A percentile compares a stretch with the other conserved stretches of the same genome.
These are phyloP conservation scores for Pyricularia grisea DNA, from an alignment of 2,329 filamentous ascomycete genomes.

Conservation along the genomic window DNA sequence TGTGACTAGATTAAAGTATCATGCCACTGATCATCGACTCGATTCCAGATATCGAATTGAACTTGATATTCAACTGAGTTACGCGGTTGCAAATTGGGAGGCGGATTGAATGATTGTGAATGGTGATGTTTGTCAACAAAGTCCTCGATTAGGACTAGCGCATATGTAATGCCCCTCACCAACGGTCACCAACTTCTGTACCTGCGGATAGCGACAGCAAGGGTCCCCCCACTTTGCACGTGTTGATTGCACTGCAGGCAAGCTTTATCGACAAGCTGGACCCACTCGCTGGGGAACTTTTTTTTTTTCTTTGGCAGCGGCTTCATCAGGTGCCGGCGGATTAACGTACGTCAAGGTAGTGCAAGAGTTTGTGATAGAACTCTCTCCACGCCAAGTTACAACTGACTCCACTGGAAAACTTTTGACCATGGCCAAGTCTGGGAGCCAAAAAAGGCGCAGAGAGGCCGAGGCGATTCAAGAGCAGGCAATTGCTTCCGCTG, in stretches of 20 bases:
- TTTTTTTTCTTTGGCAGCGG: neutral
- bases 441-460: constrained; percentile 23
- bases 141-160: constrained; percentile 4
- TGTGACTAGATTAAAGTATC: neutral
- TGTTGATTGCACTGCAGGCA: neutral
- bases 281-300: neutral
- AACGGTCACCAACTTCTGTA: neutral
- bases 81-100: neutral
- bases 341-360: neutral
- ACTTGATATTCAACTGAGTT: neutral
- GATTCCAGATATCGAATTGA: neutral
- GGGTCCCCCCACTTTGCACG: constrained; percentile 1
- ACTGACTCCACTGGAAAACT: neutral
- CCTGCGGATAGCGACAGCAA: neutral
- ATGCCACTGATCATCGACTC: neutral
- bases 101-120: neutral
- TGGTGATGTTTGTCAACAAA: constrained; percentile 5
- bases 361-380: neutral
- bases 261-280: constrained; percentile 1
- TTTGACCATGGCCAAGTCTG: constrained; percentile 15
- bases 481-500: constrained; percentile 6
- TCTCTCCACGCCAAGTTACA: neutral
- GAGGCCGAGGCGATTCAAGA: constrained; percentile 23
- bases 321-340: neutral
- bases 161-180: neutral